These are phyloP conservation scores for Penicillium silybi DNA, from an alignment of 495 filamentous ascomycete genomes.

Conservation along the genomic window DNA sequence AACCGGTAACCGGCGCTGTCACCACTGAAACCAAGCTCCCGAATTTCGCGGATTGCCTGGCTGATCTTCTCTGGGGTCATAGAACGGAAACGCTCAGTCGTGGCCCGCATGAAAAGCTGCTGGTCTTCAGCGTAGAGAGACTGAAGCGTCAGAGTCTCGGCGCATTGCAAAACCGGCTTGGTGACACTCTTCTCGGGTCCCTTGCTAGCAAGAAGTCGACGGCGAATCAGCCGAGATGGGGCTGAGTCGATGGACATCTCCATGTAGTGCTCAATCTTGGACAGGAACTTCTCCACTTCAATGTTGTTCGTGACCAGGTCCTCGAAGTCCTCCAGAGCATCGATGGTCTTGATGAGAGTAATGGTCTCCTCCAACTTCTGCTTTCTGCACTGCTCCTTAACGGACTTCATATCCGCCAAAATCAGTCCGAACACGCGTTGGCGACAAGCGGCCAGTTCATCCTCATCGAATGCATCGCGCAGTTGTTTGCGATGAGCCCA, in stretches of 20 bases:
- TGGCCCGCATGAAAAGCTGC: slow-evolving; percentile 39
- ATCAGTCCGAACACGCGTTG: slow-evolving; percentile 35
- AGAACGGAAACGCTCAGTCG: slow-evolving; percentile 33
- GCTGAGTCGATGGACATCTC: slow-evolving; percentile 37
- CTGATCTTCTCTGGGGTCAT: slow-evolving; percentile 28
- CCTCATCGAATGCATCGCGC: slow-evolving; percentile 25
- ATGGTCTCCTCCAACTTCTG: slow-evolving; percentile 40
- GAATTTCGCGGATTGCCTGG: slow-evolving; percentile 32
- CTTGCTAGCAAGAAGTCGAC: slow-evolving; percentile 36
- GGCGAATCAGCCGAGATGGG: slow-evolving; percentile 34
- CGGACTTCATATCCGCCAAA: slow-evolving; percentile 35
- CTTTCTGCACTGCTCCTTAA: slow-evolving; percentile 41
- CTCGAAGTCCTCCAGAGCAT: slow-evolving; percentile 45
- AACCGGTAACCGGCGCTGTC: slow-evolving; percentile 30
- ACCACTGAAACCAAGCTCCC: slow-evolving; percentile 29
- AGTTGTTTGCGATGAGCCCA: slow-evolving; percentile 35
- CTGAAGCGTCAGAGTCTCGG: slow-evolving; percentile 34
- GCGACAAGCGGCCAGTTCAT: slow-evolving; percentile 33
- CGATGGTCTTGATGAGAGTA: slow-evolving; percentile 40
- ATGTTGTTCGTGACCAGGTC: slow-evolving; percentile 34
- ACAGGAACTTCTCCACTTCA: slow-evolving; percentile 38
- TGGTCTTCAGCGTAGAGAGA: slow-evolving; percentile 42
- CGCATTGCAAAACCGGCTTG: slow-evolving; percentile 32
- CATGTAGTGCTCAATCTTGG: slow-evolving; percentile 38
- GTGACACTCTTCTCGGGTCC: slow-evolving; percentile 28